Base-by-base conservation (phyloP, 768 basidiomycete species). In the Coprinellus aureogranulatus region DNA sequence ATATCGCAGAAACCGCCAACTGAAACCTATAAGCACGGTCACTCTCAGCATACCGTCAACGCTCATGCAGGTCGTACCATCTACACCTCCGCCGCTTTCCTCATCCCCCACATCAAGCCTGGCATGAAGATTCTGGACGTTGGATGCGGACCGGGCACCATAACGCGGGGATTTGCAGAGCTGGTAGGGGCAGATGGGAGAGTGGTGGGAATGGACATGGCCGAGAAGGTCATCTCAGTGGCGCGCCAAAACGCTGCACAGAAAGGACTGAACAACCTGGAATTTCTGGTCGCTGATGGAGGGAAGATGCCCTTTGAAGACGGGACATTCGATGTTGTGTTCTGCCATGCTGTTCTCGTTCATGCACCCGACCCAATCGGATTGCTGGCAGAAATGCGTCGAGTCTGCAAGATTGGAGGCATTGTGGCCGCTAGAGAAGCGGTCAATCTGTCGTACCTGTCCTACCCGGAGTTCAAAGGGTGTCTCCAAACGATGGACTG, bases 91-190 rank as follows among this genome's bases (percentile, higher is more conserved):
- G 42, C 55, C 9, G 30, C 48, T 18, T 57, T 49, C 34, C 42
- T 57, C 46, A 45, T 57, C 6, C 55, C 55, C 2, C 47, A 49
- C 14, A 45, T 57, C 10, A 26, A 26, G 26, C 48, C 48, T 12
- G 20, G 72, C 23, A 11, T 77, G 72, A 59, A 65, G 34, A 71
- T 83, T 55, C 77, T 83, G 42, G 82, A 83, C 62, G 63, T 82
- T 34, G 81, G 81, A 10, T 82, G 78, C 59, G 81, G 82, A 0
- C 81, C 82, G 0, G 82, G 81, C 0, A 78, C 77, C 14, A 82
- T 83, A 65, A 80, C 80, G 1, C 58, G 64, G 28, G 75, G 75
- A 53, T 65, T 84, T 22, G 81, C 81, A 2, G 56, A 57, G 1
- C 68, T 69, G 57, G 75, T 77, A 18, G n/a, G n/a, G n/a, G 72